Evolutionary conservation across 345 rosid species (phyloP).

Genomic region (Populus alba): DNA sequence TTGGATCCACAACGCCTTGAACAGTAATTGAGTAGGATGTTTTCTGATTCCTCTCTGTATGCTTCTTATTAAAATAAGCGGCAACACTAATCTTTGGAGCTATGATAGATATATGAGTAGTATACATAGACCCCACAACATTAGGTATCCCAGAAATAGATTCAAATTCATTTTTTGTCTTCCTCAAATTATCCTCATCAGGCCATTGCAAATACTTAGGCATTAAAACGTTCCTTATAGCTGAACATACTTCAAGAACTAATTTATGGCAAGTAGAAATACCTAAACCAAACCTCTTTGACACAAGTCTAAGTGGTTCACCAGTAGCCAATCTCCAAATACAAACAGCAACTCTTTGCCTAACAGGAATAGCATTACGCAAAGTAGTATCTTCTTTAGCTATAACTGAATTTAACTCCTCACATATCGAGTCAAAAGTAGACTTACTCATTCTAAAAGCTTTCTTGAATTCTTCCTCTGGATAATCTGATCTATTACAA

Average conservation of each 20-base stretch:
- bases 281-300: constrained; percentile 72
- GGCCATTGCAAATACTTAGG: constrained; percentile 80
- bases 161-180: constrained; percentile 45
- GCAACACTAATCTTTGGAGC: constrained; percentile 77
- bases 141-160: constrained; percentile 60
- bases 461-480: constrained; percentile 72
- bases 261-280: constrained; percentile 81
- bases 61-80: constrained; percentile 73
- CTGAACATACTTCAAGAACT: constrained; percentile 74
- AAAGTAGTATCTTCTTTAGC: constrained; percentile 88
- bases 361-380: constrained; percentile 83
- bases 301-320: constrained; percentile 66
- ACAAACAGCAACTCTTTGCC: constrained; percentile 92
- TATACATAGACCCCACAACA: constrained; percentile 72
- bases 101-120: constrained; percentile 76
- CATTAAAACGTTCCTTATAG: constrained; percentile 69
- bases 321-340: constrained; percentile 87
- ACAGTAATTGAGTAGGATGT: constrained; percentile 70
- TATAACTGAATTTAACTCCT: constrained; percentile 68
- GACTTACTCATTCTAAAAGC: constrained; percentile 80
- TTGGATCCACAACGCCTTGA: constrained; percentile 68
- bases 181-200: constrained; percentile 48
- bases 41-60: constrained; percentile 75
- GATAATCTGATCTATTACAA: constrained; percentile 65
- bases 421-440: constrained; percentile 79